Conservation (phyloP, 164 flowering plant species). For the Santalum album region DNA sequence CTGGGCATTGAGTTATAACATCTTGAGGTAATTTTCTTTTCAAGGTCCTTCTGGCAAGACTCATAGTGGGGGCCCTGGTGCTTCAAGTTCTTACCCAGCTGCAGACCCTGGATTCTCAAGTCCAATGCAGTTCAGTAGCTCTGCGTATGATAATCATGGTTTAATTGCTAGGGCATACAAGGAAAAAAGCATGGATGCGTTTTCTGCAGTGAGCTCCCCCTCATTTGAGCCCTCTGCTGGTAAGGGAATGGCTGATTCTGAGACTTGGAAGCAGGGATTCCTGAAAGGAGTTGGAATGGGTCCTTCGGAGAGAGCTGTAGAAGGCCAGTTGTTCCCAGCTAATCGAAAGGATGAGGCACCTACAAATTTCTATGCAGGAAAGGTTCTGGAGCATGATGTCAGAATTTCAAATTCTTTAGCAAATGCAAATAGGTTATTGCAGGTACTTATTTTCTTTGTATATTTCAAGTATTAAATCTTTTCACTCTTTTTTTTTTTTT, state of each 20-base stretch:
- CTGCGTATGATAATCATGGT: slow-evolving; percentile 31
- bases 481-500: not conserved
- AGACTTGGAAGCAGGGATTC: slow-evolving; percentile 21
- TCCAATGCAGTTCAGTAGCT: slow-evolving; percentile 20
- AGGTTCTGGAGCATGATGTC: slow-evolving; percentile 40
- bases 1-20: too few relatives aligned
- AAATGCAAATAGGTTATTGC: slow-evolving; percentile 28
- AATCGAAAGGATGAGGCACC: slow-evolving; percentile 20
- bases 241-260: slow-evolving; percentile 21
- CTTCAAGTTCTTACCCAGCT: slow-evolving; percentile 30
- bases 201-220: slow-evolving; percentile 15
- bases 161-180: slow-evolving; percentile 18
- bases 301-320: slow-evolving; percentile 20
- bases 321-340: slow-evolving; percentile 18
- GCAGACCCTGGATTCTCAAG: slow-evolving; percentile 33
- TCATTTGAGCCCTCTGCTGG: slow-evolving; percentile 16
- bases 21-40: slow-evolving; percentile 6
- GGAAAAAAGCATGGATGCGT: slow-evolving; percentile 25
- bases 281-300: slow-evolving; percentile 11
- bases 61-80: slow-evolving; percentile 37
- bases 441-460: slow-evolving; percentile 30
- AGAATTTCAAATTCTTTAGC: slow-evolving; percentile 24
- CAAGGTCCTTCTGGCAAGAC: slow-evolving; percentile 34
- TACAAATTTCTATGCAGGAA: slow-evolving; percentile 17
- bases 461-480: not conserved